These are phyloP conservation scores for Penicillium hesseltinei DNA, from an alignment of 2,329 filamentous ascomycete genomes.

Conservation along the genomic window DNA sequence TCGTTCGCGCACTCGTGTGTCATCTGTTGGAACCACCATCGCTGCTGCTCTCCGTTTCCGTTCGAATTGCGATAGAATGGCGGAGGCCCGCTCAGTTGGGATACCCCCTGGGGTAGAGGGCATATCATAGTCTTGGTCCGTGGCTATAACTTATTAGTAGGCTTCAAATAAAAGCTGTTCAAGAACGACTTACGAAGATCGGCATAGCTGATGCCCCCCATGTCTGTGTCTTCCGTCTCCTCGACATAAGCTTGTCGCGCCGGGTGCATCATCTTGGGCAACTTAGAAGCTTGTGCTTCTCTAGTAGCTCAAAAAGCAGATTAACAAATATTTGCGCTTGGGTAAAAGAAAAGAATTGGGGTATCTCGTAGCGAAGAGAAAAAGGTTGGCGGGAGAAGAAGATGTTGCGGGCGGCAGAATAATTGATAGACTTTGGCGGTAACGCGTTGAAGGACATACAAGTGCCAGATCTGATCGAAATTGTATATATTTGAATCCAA, in stretches of 20 bases:
- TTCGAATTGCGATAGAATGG: conserved; percentile 82
- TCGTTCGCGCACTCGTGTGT: conserved; percentile 75
- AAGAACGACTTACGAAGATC: conserved; percentile 57
- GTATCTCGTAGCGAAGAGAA: neutral
- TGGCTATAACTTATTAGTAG: conserved; percentile 44
- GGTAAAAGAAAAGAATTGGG: neutral
- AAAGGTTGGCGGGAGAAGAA: neutral
- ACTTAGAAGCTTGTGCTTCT: conserved; percentile 15
- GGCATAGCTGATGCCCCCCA: conserved; percentile 62
- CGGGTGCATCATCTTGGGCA: conserved; percentile 67
- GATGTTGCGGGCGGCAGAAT: conserved; percentile 24
- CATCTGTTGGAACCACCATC: conserved; percentile 90
- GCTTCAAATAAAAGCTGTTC: neutral
- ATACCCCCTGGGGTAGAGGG: conserved; percentile 64
- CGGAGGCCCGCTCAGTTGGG: conserved; percentile 77
- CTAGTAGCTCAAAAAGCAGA: neutral
- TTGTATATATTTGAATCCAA: neutral
- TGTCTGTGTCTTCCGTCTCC: conserved; percentile 63
- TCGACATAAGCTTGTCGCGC: conserved; percentile 92
- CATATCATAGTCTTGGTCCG: conserved; percentile 83
- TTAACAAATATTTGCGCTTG: neutral
- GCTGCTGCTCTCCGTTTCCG: conserved; percentile 85
- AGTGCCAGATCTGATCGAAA: neutral
- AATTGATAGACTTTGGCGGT: conserved; percentile 19
- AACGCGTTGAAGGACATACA: neutral